Conservation (phyloP, 495 filamentous ascomycete species). For the Annulohypoxylon bovei region DNA sequence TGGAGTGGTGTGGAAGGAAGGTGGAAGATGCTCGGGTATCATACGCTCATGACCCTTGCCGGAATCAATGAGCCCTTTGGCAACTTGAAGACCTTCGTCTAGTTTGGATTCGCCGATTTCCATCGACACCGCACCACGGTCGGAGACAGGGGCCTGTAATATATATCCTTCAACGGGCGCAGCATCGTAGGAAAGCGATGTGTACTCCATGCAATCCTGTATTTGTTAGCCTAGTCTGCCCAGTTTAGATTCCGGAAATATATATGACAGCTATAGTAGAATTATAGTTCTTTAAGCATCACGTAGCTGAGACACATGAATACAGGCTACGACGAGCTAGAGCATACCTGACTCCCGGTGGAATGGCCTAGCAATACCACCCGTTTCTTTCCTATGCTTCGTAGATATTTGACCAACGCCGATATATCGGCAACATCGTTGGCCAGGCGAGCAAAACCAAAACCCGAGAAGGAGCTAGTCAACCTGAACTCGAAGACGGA, state of each 20-base stretch:
- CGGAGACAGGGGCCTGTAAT: conserved; percentile 82
- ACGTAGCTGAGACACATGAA: background rate
- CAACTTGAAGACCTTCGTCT: conserved; percentile 61
- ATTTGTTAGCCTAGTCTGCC: background rate
- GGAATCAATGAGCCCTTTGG: conserved; percentile 61
- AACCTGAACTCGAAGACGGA: conserved; percentile 58
- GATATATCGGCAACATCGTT: conserved; percentile 79
- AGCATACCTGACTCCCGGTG: conserved; percentile 73
- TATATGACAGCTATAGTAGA: background rate
- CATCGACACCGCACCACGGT: conserved; percentile 72
- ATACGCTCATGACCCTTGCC: conserved; percentile 68
- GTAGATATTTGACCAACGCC: conserved; percentile 76
- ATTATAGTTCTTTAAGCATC: background rate
- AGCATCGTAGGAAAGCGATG: conserved; percentile 47
- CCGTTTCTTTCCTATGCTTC: conserved; percentile 58
- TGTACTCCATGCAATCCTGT: conserved; percentile 80
- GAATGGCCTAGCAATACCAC: conserved; percentile 91
- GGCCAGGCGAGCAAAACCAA: conserved; percentile 73
- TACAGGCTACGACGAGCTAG: background rate
- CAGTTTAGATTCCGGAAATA: background rate
- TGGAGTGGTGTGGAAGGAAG: conserved; percentile 60
- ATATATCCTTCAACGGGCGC: conserved; percentile 78
- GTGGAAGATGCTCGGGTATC: conserved; percentile 58
- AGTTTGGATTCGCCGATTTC: conserved; percentile 55
- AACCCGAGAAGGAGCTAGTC: conserved; percentile 71